Conservation (phyloP, 164 flowering plant species). For the Kalanchoe fedtschenkoi region DNA sequence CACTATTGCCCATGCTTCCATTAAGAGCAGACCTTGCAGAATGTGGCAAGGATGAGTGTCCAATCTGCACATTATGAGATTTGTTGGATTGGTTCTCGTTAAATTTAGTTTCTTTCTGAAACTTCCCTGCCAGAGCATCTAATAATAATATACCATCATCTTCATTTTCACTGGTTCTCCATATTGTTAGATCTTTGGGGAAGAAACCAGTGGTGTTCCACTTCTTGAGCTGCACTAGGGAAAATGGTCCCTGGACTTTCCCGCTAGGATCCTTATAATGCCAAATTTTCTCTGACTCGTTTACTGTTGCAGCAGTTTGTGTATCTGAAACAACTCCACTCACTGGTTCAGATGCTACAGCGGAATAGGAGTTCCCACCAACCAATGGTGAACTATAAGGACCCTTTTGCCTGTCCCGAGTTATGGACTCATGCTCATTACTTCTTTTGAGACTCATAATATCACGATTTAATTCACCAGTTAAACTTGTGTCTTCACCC, state of each 20-base stretch:
- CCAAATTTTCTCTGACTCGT: constrained; percentile 79
- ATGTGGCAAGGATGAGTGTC: constrained; percentile 15
- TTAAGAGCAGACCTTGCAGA: constrained; percentile 19
- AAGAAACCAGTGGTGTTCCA: constrained; percentile 86
- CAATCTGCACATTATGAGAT: constrained; percentile 18
- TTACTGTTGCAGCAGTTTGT: constrained; percentile 25
- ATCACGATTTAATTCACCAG: constrained; percentile 30
- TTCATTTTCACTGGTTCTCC: constrained; percentile 48
- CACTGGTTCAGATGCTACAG: constrained; percentile 21
- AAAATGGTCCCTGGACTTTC: constrained; percentile 93
- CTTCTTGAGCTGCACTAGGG: constrained; percentile 79
- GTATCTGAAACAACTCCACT: constrained; percentile 18
- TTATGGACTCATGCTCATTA: constrained; percentile 23
- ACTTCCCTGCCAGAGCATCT: constrained; percentile 56
- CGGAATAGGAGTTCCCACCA: constrained; percentile 18
- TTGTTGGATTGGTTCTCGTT: constrained; percentile 15
- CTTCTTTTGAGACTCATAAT: constrained; percentile 40
- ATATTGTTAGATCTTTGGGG: constrained; percentile 60
- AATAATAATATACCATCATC: constrained; percentile 58
- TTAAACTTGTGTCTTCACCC: constrained; percentile 21
- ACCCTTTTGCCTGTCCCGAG: constrained; percentile 25
- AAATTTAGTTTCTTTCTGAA: constrained; percentile 26
- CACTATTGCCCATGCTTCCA: constrained; percentile 12
- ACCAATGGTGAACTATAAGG: constrained; percentile 17
- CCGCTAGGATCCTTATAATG: constrained; percentile 81